Evolutionary conservation across 1,284 basidiomycete species (phyloP), one percentile per base, ranked within the genome.

Genomic region (Sporisorium sorghi): DNA sequence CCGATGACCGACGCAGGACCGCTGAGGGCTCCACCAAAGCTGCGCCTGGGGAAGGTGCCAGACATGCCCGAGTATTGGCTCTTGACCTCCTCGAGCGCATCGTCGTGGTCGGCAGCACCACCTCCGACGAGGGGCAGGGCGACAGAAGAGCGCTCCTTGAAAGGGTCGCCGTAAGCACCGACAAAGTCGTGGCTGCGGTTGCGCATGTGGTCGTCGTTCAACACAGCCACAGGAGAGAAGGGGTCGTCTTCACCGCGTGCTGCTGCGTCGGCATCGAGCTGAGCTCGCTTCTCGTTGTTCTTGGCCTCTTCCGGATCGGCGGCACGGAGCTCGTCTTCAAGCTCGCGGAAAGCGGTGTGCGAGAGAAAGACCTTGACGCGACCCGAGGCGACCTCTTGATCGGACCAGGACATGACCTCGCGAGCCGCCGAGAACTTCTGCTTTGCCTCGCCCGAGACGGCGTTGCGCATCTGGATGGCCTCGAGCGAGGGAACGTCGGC

Each of bases 281-380:
- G 90, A 5, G 73, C 73, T 83, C 93, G 91, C 51, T 80, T 77
- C 59, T 84, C 70, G 71, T 80, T 80, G 70, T 76, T 76, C 63
- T 77, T 76, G 59, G 76, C 67, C 1, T 90, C 90, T 54, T 98
- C 95, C 28, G 88, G 88, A 48, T 84, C 82, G 17, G 58, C 72
- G 0, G 90, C 88, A 9, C 94, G 90, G 12, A 98, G 87, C 15
- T 90, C 89, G 81, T 99, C 93, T 82, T 98, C 97, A 24, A 99
- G 89, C 15, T 89, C 88, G 73, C 94, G 93, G 88, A 98, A 98
- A 0, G 93, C 92, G 0, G 80, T 77, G 81, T 97, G 93, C 0
- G 91, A 92, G 9, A 99, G 86, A 88, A 95, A 99, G 32, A 96
- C 91, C 93, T 97, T 84, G 58, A 79, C 61, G 14, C 90, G 88